Percentiles rank a stretch among this genome's conserved stretches.
Conservation (phyloP, 2,329 filamentous ascomycete genomes). For the Ophiocordyceps camponoti-floridani region DNA sequence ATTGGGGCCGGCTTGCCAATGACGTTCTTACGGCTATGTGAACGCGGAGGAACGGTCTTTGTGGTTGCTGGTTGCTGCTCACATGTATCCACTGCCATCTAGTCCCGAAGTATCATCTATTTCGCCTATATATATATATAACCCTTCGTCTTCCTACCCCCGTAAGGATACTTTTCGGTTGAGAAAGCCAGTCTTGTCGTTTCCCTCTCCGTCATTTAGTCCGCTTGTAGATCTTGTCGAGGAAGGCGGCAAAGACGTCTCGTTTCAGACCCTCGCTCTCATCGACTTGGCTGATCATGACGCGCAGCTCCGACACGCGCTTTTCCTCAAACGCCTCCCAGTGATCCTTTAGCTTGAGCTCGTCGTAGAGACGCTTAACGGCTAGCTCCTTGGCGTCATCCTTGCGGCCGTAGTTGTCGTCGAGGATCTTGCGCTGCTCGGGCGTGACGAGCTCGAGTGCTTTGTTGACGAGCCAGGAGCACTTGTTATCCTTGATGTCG, state of each 20-base stretch:
- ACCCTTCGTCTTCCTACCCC: not conserved
- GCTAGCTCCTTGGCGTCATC: conserved; percentile 64
- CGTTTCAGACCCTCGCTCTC: conserved; percentile 82
- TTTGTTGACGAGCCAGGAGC: conserved; percentile 95
- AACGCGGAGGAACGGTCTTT: not conserved
- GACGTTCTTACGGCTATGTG: not conserved
- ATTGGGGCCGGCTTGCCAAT: not conserved
- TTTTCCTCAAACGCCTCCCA: conserved; percentile 87
- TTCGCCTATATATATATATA: not conserved
- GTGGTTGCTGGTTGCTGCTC: not conserved
- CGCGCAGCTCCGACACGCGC: conserved; percentile 57
- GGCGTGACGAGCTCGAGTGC: conserved; percentile 64
- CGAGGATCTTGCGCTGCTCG: conserved; percentile 74
- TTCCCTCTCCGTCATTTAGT: conserved; percentile 49
- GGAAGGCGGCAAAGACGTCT: conserved; percentile 73
- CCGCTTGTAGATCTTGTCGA: conserved; percentile 95
- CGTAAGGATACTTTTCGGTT: not conserved
- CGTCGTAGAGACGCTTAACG: conserved; percentile 78
- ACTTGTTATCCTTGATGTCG: conserved; percentile 99
- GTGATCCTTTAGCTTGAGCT: conserved; percentile 64
- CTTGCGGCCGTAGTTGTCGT: conserved; percentile 90
- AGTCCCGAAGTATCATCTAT: not conserved
- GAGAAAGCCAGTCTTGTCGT: not conserved
- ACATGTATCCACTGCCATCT: not conserved
- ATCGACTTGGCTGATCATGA: conserved; percentile 62